Evolutionary conservation across 768 basidiomycete species (phyloP), one percentile per base, ranked within the genome.

Genomic region (Boletus fagicola): DNA sequence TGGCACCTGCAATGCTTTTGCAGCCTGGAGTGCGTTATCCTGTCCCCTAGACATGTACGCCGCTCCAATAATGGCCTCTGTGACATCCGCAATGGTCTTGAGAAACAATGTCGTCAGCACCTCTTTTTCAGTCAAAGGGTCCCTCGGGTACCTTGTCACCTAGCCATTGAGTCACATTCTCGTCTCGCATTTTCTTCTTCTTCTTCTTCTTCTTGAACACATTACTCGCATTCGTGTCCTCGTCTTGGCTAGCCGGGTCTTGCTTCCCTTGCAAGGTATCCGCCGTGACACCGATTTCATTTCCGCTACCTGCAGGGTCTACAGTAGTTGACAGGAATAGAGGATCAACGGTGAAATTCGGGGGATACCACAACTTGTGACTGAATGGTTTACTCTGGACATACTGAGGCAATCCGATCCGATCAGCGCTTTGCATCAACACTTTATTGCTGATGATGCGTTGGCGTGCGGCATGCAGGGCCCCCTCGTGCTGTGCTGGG

Each of bases 41-140:
- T 78, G 76, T 51, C 90, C 92, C 12, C 87, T 87, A 24, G 86
- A 83, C 45, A 89, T 76, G 67, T 86, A 92, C 5, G 88, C 90
- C 18, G 91, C 92, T 35, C 87, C 92, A 28, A 93, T 84, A 57
- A 94, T 83, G 4, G 92, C 90, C 72, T 94, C 92, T 10, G 83
- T 82, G 43, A 92, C 88, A 72, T 94, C 92, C 49, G 92, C 92
- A 30, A 92, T 77, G 22, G 85, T 83, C 92, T 93, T 33, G 26
- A 64, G 39, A 18, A 55, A 62, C 18, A 51, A 58, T 24, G 38
- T 40, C 49, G 49, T 71, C 52, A 68, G 49, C n/a, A 22, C 28
- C 28, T 45, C 26, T 51, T 43, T 49, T 46, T 33, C 49, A 7
- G 53, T 43, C 49, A 56, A 48, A 40, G 50, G 36, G 16, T 36